Conservation (phyloP, 2,329 filamentous ascomycete genomes). For the Pyrenochaeta sp. region DNA sequence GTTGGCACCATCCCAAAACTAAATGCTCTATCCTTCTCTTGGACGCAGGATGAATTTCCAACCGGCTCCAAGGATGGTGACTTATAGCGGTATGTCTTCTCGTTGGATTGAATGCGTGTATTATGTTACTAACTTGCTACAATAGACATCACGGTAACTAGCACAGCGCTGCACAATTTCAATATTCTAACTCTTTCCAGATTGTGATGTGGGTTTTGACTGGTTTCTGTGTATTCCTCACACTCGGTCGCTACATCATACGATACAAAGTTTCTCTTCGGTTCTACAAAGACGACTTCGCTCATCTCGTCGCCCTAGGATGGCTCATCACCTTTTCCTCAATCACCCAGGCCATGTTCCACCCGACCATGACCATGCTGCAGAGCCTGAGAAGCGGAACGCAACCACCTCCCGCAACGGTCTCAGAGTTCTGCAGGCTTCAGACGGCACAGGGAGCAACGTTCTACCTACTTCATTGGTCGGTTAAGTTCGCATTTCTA, state of each 20-base stretch:
- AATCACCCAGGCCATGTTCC: constrained; percentile 6
- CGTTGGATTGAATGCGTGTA: not conserved
- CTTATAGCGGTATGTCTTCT: not conserved
- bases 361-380: constrained; percentile 1
- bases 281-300: constrained; percentile 7
- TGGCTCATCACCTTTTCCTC: constrained; percentile 7
- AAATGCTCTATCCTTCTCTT: not conserved
- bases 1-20: not conserved
- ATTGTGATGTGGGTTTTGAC: constrained; percentile 8
- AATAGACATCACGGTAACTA: not conserved
- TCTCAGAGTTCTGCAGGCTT: constrained; percentile 4
- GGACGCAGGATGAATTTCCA: not conserved
- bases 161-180: not conserved
- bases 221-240: constrained; percentile 5
- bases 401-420: not conserved
- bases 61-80: not conserved
- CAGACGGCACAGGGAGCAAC: constrained; percentile 6
- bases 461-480: constrained; percentile 9
- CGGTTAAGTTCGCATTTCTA: constrained; percentile 7
- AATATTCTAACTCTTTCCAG: not conserved
- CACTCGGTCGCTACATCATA: constrained; percentile 5
- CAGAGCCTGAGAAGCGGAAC: not conserved
- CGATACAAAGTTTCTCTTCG: constrained; percentile 2
- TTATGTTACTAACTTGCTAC: not conserved
- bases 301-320: constrained; percentile 5